These are phyloP conservation scores for Fragilaria crotonensis DNA, from an alignment of 108 stramenopile genomes.

Conservation along the genomic window DNA sequence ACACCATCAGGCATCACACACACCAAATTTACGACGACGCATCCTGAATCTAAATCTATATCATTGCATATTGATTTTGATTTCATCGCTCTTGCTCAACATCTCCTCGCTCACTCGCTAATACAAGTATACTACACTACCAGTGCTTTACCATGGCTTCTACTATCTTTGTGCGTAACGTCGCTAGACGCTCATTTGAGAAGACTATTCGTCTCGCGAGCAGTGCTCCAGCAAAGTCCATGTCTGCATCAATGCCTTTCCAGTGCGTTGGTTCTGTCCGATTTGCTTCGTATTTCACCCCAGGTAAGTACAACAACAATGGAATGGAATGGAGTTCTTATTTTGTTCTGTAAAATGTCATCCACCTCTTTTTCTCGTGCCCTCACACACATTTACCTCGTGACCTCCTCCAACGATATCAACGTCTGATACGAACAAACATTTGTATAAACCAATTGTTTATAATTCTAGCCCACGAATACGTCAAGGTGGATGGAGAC, in stretches of 20 bases:
- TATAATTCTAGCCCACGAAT: slow-evolving; percentile 77
- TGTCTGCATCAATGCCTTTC: too few relatives aligned
- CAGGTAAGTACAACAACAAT: slow-evolving; percentile 22
- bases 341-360: background rate
- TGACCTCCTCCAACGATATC: background rate
- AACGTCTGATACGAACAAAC: background rate
- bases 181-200: slow-evolving; percentile 18
- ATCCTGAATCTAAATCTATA: too few relatives aligned
- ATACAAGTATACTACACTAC: too few relatives aligned
- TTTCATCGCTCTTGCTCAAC: too few relatives aligned
- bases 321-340: background rate
- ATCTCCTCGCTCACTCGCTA: too few relatives aligned
- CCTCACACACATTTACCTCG: too few relatives aligned
- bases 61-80: too few relatives aligned
- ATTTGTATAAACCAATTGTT: background rate
- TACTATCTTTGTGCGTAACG: slow-evolving; percentile 15
- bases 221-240: slow-evolving; percentile 5
- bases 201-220: slow-evolving; percentile 10
- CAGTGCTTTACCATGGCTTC: slow-evolving; percentile 11
- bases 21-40: too few relatives aligned
- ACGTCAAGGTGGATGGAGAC: slow-evolving; percentile 87
- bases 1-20: too few relatives aligned
- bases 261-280: slow-evolving; percentile 18
- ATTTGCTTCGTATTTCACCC: slow-evolving; percentile 25
- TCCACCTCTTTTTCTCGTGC: too few relatives aligned